These are phyloP conservation scores for Aspergillus transmontanensis DNA, from an alignment of 2,329 filamentous ascomycete genomes.

Conservation along the genomic window DNA sequence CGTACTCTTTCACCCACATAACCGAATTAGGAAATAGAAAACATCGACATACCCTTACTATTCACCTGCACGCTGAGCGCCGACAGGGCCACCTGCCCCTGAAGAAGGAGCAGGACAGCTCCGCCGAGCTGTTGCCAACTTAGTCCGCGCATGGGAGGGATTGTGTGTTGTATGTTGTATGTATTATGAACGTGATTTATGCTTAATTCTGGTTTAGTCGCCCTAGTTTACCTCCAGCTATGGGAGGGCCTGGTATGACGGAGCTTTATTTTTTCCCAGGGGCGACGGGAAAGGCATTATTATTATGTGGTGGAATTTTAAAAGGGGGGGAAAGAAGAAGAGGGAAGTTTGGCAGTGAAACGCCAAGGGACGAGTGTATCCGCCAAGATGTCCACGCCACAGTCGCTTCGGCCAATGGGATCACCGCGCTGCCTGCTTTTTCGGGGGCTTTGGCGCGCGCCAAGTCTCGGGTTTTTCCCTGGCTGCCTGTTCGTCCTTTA, in stretches of 20 bases:
- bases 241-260: not conserved
- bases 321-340: not conserved
- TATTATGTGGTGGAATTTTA: slow-evolving; percentile 2
- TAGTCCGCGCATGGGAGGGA: not conserved
- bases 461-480: not conserved
- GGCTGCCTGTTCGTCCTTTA: not conserved
- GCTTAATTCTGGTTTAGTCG: not conserved
- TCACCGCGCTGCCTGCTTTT: too few relatives aligned
- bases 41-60: slow-evolving; percentile 4
- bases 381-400: slow-evolving; percentile 1
- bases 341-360: slow-evolving; percentile 1
- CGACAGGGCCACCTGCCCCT: slow-evolving; percentile 7
- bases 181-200: not conserved
- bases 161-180: not conserved
- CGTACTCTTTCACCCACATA: not conserved
- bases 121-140: slow-evolving; percentile 6
- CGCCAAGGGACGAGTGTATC: not conserved
- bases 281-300: not conserved
- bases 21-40: not conserved
- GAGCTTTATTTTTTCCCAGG: not conserved
- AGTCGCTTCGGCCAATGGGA: not conserved
- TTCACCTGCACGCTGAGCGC: slow-evolving; percentile 5
- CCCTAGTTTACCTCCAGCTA: not conserved
- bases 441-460: not conserved
- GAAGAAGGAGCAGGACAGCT: slow-evolving; percentile 8